Evolutionary conservation across 768 basidiomycete genomes (phyloP), one percentile per base, ranked within the genome.

Genomic region (Boletus tylopilopsis): DNA sequence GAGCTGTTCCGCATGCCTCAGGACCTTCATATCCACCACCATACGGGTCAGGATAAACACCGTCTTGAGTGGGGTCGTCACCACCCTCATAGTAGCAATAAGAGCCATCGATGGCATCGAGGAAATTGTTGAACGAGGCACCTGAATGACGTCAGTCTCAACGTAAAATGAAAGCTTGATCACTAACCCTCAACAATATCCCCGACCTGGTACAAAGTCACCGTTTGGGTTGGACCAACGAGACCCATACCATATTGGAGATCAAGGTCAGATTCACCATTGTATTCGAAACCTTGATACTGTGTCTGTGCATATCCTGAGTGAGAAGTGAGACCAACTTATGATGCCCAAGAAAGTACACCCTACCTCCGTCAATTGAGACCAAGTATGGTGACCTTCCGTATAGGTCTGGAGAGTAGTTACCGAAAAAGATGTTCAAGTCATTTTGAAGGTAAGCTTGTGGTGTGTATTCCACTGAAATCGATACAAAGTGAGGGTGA

Each of bases 1-100:
- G 43, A 5, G 61, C 51, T n/a, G 65, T 68, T 24, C 74, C 75
- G 43, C 75, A 76, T 7, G 65, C 68, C 48, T 68, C 63, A 8
- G 69, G 61, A n/a, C 64, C 29, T 30, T 55, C 9, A 8, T 56
- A 64, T 27, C 68, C 66, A 16, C 61, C 61, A 2, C 21, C 13
- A n/a, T 38, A 29, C 6, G 49, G 45, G 42, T 69, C 64, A 19
- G 66, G 66, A 34, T 62, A 69, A 27, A 38, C 16, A 13, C 13
- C 42, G 27, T 68, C 68, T 38, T 60, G 40, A 29, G 19, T 61
- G 19, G 62, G 57, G 49, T 69, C 67, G n/a, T 71, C 64, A 21
- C 69, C 68, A 21, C 71, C 70, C 18, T 69, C 65, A 9, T 45
- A 72, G 5, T 56, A 56, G 47, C 71, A 72, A 49, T 66, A 73